Conservation (phyloP, 108 stramenopile genomes). For the Fragilaria crotonensis region DNA sequence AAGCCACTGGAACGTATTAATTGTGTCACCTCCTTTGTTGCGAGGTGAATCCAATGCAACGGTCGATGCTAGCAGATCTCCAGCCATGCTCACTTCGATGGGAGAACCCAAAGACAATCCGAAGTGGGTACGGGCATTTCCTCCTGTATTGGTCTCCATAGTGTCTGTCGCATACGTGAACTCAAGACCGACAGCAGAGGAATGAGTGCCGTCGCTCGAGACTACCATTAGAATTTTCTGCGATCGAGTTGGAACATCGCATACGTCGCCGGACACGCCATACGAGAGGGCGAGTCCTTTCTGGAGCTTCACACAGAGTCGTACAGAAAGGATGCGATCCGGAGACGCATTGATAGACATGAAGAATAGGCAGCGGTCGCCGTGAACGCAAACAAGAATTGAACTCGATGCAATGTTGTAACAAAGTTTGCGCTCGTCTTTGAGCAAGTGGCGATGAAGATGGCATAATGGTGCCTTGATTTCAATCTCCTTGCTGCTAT, state of each 20-base stretch:
- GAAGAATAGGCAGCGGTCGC: slow-evolving; percentile 17
- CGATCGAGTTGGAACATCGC: slow-evolving; percentile 14
- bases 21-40: background rate
- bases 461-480: background rate
- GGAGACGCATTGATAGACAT: slow-evolving; percentile 12
- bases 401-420: slow-evolving; percentile 6
- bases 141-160: background rate
- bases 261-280: slow-evolving; percentile 2
- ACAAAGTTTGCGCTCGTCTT: slow-evolving; percentile 4
- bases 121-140: background rate
- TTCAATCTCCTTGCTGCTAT: background rate
- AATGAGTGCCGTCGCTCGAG: slow-evolving; percentile 10
- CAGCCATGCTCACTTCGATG: background rate
- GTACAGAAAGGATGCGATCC: slow-evolving; percentile 10
- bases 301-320: slow-evolving; percentile 4
- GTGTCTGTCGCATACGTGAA: slow-evolving; percentile 11
- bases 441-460: slow-evolving; percentile 8
- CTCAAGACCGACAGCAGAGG: slow-evolving; percentile 5
- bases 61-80: background rate
- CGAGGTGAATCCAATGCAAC: background rate
- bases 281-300: slow-evolving; percentile 2
- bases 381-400: slow-evolving; percentile 16
- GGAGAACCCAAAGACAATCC: background rate
- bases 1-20: background rate
- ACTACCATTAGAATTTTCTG: slow-evolving; percentile 11